phyloP scores from a whole-genome alignment of 2,329 filamentous ascomycete species.

The Trichoderma harzianum region DNA sequence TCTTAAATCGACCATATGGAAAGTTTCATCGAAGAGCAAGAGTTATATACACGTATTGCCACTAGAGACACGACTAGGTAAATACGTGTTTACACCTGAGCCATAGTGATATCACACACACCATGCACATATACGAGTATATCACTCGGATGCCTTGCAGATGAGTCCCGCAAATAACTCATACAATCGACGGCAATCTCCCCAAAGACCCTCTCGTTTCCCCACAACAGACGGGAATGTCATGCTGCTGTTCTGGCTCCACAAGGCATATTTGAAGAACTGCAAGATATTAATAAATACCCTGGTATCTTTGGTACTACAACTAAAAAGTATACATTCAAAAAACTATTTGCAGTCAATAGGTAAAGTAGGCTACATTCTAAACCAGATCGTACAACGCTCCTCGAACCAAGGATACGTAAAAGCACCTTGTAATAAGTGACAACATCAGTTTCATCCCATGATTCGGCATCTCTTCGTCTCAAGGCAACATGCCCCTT shows the following conservation, averaged over 20 bases:
- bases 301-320: not conserved
- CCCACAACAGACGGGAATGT: constrained; percentile 6
- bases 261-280: not conserved
- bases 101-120: not conserved
- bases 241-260: constrained; percentile 4
- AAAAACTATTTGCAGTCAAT: not conserved
- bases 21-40: not conserved
- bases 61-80: no score
- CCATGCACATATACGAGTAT: not conserved
- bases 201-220: not conserved
- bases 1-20: not conserved
- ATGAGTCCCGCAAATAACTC: not conserved
- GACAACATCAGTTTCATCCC: not conserved
- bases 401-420: not conserved
- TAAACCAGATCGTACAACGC: not conserved
- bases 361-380: not conserved
- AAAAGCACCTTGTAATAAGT: not conserved
- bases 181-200: not conserved
- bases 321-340: not conserved
- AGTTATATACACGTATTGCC: not conserved
- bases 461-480: not conserved
- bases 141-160: not conserved
- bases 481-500: not conserved
- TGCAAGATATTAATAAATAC: not conserved
- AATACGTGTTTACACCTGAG: not conserved